Evolutionary conservation across 2,329 filamentous ascomycete species (phyloP), one percentile per base, ranked within the genome.

Genomic region (Tolypocladium inflatum): DNA sequence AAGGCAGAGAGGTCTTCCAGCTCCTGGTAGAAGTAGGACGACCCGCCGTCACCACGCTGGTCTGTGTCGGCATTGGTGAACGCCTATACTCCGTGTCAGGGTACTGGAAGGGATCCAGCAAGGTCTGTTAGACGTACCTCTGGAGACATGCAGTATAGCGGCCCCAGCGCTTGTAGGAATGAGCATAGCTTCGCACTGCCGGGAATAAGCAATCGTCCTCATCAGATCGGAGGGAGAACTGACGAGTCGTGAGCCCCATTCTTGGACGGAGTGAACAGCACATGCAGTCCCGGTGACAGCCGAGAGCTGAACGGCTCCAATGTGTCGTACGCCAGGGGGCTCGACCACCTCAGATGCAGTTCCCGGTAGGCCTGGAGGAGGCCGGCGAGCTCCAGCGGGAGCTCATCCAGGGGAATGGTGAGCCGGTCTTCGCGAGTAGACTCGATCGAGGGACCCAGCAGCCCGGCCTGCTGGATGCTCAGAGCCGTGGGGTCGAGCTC

Each of bases 301-400:
- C 89, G 83, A 55, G 91, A 91, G 50, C 83, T 77, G 66, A 94
- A 87, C 2, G 92, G 92, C 43, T 86, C 79, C 51, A 87, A 75
- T 1, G 81, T 76, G 43, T 81, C 75, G 68, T 86, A 87, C 2
- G 78, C 66, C 8, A 68, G 65, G 2, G 83, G 75, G 17, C 85
- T 83, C n/a, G 83, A 80, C 90, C 91, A 96, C 69, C 88, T 84
- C 59, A 97, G 76, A 71, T 93, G 88, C 48, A 97, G 74, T 70
- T 91, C 86, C 65, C 87, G 82, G 62, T 82, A 84, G 65, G 82
- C 77, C 57, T 80, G 77, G 33, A 96, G 76, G 17, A 88, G 73
- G 33, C 79, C 72, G 59, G 79, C 80, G 19, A 94, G 71, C 71
- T 90, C 85, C 19, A 74, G 67, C 5, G 91, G 88, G 45, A 97